Base-by-base conservation (phyloP, 441 rosid genomes). In the Daphne laureola region DNA sequence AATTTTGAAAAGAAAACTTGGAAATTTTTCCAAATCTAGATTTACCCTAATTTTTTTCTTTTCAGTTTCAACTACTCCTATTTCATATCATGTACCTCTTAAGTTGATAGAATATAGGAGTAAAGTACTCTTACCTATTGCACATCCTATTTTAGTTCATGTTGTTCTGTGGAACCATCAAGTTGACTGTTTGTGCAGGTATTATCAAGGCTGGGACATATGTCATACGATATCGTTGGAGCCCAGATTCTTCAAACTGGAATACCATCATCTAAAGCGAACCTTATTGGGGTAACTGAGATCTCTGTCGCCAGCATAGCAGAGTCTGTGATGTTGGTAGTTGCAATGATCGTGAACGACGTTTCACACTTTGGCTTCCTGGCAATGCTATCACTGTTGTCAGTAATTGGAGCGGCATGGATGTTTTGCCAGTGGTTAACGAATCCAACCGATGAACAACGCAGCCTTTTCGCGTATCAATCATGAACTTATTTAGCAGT, bases 181-280 rank as follows among this genome's bases (percentile, higher is more conserved):
- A 1, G 36, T 8, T 1, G 5, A 31, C 36, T 31, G 38, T 47
- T 8, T 35, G 13, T 61, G 68, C 77, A 91, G 95, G 90, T 91
- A 40, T 59, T 88, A 8, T 91, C 96, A 43, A 82, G 98, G 72
- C 74, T 91, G 61, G 95, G 98, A 27, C 89, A 91, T 68, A 86
- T 88, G 96, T 81, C 95, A 27, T 88, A 84, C 17, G 96, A 85
- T 43, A 72, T 87, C 38, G 82, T 88, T 13, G 95, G 95, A 43
- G 87, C 88, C n/a, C 98, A 87, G 74, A 91, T 91, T 62, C 96
- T 91, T 59, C 98, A 91, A 70, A 86, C 95, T 0, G 96, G 95
- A 40, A 86, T 81, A 51, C 95, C 98, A 38, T 79, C 91, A 7
- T 80, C 91, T 17, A 91, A 91, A 66, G 96, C 93, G 43, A 91